Base-by-base conservation (phyloP, 2,329 filamentous ascomycete genomes). In the Erysiphe pisi region DNA sequence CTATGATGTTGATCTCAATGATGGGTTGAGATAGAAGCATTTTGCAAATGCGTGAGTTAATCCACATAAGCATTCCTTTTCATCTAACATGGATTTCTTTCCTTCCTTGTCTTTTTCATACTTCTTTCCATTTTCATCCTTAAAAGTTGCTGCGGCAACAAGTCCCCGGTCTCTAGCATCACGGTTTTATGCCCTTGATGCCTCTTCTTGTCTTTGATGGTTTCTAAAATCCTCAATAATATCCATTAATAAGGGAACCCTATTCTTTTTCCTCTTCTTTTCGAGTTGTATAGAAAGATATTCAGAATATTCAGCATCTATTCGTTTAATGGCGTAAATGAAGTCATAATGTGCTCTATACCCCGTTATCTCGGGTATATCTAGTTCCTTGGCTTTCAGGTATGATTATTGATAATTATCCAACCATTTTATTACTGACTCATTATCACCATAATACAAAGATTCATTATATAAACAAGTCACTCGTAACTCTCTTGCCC, bases 171-270 rank as follows among this genome's bases (percentile, higher is more conserved):
- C 2, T 7, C 8, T 8, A 68, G 1, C n/a, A 43, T 47, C 68
- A 12, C 45, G 43, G 6, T 74, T n/a, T 11, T 56, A 28, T 11
- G 40, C 22, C 43, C 49, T 22, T 2, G 70, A 74, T 25, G 70
- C 43, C 22, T 74, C 43, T n/a, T 74, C 70, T 28, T 74, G 70
- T 52, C 40, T 25, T 28, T 74, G 70, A 52, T 74, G 45, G n/a
- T 74, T 74, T 31, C 70, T 8, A 2, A 74, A 74, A 74, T 74
- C 43, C 20, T 74, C 70, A n/a, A 74, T 74, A 4, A 74, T 74
- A 22, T 74, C 43, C 7, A 0, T 36, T n/a, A 56, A 52, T 1
- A 18, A 47, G 0, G 70, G 45, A 28, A 52, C 45, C n/a, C 31
- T 74, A 74, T 36, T n/a, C 45, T 74, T 74, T n/a, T 74, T 74